A percentile compares a stretch with the other conserved stretches of the same genome.
phyloP scores from a whole-genome alignment of 495 filamentous ascomycete species.

The Neurospora sp. region DNA sequence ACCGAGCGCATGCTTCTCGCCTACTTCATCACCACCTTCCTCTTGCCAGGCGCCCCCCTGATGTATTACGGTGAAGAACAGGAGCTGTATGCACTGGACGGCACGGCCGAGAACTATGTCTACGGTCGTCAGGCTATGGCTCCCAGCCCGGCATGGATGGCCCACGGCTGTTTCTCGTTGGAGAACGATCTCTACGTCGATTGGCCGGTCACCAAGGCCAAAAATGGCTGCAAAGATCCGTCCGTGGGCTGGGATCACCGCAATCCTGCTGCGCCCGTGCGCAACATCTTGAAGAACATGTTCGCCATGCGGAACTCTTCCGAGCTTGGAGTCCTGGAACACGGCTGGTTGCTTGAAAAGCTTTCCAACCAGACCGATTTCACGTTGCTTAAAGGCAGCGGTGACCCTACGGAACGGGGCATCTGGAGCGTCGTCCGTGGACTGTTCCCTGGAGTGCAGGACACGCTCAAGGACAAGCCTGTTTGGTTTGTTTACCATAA shows the following conservation, averaged over 20 bases:
- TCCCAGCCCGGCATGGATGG: constrained; percentile 56
- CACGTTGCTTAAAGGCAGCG: constrained; percentile 44
- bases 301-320: constrained; percentile 45
- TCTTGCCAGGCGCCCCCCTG: constrained; percentile 58
- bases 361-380: constrained; percentile 50
- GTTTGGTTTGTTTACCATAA: constrained; percentile 65
- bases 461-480: constrained; percentile 41
- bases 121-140: constrained; percentile 62
- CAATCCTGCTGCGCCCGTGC: constrained; percentile 56
- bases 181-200: constrained; percentile 46
- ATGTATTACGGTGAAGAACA: constrained; percentile 66
- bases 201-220: constrained; percentile 48
- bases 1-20: constrained; percentile 52
- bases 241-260: constrained; percentile 54
- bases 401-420: constrained; percentile 50
- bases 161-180: constrained; percentile 57
- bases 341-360: constrained; percentile 51
- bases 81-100: constrained; percentile 57
- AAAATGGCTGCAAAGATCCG: constrained; percentile 50
- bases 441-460: constrained; percentile 40
- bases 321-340: constrained; percentile 50
- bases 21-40: constrained; percentile 53
- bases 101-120: constrained; percentile 58
- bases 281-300: constrained; percentile 60
- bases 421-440: constrained; percentile 57